Conservation (phyloP, 2,329 filamentous ascomycete species). For the Fusarium xylarioides region DNA sequence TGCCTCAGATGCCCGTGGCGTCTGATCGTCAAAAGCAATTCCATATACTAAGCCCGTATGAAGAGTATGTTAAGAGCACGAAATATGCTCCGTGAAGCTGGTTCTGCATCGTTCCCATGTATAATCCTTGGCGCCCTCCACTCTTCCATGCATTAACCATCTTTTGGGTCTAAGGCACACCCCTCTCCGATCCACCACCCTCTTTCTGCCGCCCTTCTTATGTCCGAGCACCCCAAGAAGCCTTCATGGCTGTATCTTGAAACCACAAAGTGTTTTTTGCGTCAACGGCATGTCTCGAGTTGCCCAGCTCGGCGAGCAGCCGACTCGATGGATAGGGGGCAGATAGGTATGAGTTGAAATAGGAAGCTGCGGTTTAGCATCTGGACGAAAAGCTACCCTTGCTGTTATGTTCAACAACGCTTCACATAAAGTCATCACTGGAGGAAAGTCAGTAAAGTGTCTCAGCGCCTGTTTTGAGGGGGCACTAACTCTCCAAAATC, state of each 20-base stretch:
- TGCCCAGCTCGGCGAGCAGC: neutral
- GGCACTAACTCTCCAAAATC: constrained; percentile 82
- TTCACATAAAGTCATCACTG: constrained; percentile 80
- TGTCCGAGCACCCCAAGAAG: constrained; percentile 5
- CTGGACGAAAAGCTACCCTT: constrained; percentile 10
- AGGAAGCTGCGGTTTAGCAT: constrained; percentile 11
- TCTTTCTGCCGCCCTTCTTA: constrained; percentile 7
- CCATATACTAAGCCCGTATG: constrained; percentile 10
- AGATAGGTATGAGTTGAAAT: constrained; percentile 9
- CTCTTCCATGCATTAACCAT: neutral
- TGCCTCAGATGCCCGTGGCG: neutral
- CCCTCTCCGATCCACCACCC: constrained; percentile 4
- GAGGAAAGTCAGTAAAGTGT: constrained; percentile 27
- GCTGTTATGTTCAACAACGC: constrained; percentile 14
- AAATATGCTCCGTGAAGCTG: neutral
- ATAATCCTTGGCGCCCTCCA: constrained; percentile 1
- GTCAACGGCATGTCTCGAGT: constrained; percentile 1
- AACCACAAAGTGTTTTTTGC: neutral
- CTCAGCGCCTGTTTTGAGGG: neutral
- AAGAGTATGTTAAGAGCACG: constrained; percentile 1
- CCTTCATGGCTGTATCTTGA: constrained; percentile 12
- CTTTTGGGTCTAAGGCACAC: constrained; percentile 7
- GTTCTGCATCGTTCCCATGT: constrained; percentile 11
- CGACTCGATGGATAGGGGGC: constrained; percentile 5
- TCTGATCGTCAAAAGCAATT: neutral